Base-by-base conservation (phyloP, 2,329 filamentous ascomycete genomes). In the Epichloe coenophiala region DNA sequence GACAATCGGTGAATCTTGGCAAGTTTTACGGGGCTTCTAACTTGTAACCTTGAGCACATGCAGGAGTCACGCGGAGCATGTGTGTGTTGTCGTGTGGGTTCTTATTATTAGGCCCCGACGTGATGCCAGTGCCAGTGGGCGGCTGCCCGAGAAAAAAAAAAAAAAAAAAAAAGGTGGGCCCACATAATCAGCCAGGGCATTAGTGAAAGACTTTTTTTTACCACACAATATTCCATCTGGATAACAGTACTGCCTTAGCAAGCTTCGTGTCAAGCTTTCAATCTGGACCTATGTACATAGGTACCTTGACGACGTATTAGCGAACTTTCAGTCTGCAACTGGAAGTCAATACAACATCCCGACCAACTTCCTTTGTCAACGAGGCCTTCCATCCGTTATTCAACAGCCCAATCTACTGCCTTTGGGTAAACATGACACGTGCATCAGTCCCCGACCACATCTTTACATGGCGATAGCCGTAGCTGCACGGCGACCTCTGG, bases 401-500 rank as follows among this genome's bases (percentile, higher is more conserved):
- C 27, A 19, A 17, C 33, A 5, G 13, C 19, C n/a, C 2, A 3
- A 7, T 35, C 9, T 13, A 5, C 8, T 4, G 15, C 11, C 27
- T 19, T 6, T 45, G 17, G 15, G 33, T 8, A 13, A 57, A 56
- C 40, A 63, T 57, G 56, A 53, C 42, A 40, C 39, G 17, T 33
- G 40, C 45, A 33, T 27, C 42, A 33, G 15, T 38, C 36, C 36
- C 51, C 38, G n/a, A 35, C 23, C 27, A 21, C 19, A 39, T 21
- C 53, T 47, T 55, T 49, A 54, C 51, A 65, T 65, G 62, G 48
- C 53, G 37, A 54, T 59, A 60, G 51, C 53, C 53, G 56, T 47
- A 54, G 53, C 55, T 49, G 48, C 52, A 48, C 54, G 21, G 46
- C 46, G 50, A 38, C 50, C 46, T 21, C 46, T 51, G 46, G 41